Evolutionary conservation across 2,329 filamentous ascomycete species (phyloP).

Genomic region (Magnaporthiopsis poae): DNA sequence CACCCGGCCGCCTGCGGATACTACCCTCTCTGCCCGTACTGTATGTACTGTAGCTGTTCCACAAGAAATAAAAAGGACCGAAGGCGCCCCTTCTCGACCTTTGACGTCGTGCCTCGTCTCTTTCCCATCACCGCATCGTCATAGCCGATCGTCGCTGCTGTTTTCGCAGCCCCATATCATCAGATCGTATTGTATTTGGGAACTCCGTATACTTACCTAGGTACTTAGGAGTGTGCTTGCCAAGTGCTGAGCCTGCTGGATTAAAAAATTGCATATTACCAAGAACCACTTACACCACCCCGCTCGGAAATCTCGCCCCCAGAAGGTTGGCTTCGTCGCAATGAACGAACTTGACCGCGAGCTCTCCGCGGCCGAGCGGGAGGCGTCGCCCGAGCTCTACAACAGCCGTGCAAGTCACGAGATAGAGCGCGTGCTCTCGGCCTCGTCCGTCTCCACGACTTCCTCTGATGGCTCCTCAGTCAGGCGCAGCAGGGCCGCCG

Average conservation of each 20-base stretch:
- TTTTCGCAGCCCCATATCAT: no score
- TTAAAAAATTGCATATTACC: neutral
- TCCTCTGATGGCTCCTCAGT: slow-evolving; percentile 26
- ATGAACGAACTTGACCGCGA: slow-evolving; percentile 36
- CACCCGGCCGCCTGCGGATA: neutral
- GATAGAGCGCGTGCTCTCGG: slow-evolving; percentile 50
- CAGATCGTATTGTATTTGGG: neutral
- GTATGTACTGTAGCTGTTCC: neutral
- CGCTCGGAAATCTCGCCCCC: neutral
- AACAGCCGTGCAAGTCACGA: slow-evolving; percentile 20
- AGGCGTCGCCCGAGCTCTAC: slow-evolving; percentile 28
- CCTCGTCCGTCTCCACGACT: slow-evolving; percentile 40
- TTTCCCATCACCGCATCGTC: neutral
- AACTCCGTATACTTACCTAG: neutral
- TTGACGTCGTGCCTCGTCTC: neutral
- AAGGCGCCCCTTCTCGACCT: neutral
- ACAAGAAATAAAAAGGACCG: neutral
- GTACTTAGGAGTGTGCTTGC: neutral
- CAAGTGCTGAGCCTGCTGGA: neutral
- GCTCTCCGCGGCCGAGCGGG: slow-evolving; percentile 43
- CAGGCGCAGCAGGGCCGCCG: slow-evolving; percentile 12
- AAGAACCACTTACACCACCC: neutral
- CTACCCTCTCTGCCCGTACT: neutral
- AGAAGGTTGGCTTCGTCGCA: neutral
- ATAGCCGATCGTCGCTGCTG: neutral